Base-by-base conservation (phyloP, 140 eudicot species). In the Oenanthe javanica region DNA sequence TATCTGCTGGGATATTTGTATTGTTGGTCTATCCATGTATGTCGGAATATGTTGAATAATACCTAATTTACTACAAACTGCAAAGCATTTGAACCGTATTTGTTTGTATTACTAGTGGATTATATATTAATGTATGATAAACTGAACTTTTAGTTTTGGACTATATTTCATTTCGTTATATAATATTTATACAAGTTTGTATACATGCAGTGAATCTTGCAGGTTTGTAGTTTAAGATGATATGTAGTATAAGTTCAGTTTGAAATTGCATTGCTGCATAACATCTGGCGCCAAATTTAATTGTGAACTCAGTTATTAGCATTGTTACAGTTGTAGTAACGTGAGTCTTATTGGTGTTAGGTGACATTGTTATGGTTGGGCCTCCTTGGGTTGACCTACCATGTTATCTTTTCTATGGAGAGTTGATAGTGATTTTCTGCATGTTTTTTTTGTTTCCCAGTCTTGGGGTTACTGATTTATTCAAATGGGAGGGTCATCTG, bases 401-500 rank as follows among this genome's bases (percentile, higher is more conserved):
- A 43, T 72, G 15, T 72, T 19, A 7, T 45, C 31, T 72, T 18
- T 43, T 25, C 36, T 38, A 45, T n/a, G 11, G 11, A 72, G 15
- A 6, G 19, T 6, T 42, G 25, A 8, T 42, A 16, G 42, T 21
- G n/a, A 15, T 46, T 38, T 43, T 78, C 27, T 25, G 43, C 4
- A 61, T 63, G 11, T 19, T 14, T 50, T 49, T 80, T 48, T 79
- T 4, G 38, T 66, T n/a, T 61, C 9, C 1, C 67, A 69, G 69
- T 16, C 3, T 25, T 19, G 47, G 71, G 71, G 49, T 36, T 40
- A 25, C 51, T 19, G 71, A 52, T 71, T 50, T 70, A 49, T 43
- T 52, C 48, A 51, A 25, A 88, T 86, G 87, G 89, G 91, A 66
- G 81, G 83, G 78, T 83, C 91, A 38, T 86, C 89, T 81, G 89